These are phyloP conservation scores for Sequoiadendron giganteum DNA, from an alignment of 75 land plant species.

Conservation along the genomic window DNA sequence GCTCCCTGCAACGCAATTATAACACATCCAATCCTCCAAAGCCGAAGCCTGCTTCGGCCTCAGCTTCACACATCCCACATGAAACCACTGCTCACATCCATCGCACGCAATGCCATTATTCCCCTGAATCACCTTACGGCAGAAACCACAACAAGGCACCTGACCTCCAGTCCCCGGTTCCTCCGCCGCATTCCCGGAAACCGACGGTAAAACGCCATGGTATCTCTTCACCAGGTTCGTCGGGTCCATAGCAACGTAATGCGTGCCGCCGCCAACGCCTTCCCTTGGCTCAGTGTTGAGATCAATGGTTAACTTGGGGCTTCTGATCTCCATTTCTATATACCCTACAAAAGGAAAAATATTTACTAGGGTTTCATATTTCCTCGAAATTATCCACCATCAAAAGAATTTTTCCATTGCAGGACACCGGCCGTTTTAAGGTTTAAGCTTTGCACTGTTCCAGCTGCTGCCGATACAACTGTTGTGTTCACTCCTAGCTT, in stretches of 20 bases:
- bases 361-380: neutral
- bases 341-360: too few relatives aligned
- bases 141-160: conserved; percentile 26
- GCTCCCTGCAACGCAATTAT: conserved; percentile 34
- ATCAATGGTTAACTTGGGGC: conserved; percentile 15
- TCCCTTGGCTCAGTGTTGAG: conserved; percentile 3
- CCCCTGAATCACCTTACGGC: conserved; percentile 34
- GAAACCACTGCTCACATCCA: conserved; percentile 80
- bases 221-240: neutral
- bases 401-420: neutral
- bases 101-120: conserved; percentile 59
- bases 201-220: neutral
- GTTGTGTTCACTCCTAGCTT: neutral
- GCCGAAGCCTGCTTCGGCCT: conserved; percentile 19
- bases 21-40: conserved; percentile 67
- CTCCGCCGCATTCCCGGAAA: conserved; percentile 12
- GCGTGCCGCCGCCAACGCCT: neutral
- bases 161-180: conserved; percentile 17
- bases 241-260: conserved; percentile 1
- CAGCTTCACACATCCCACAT: conserved; percentile 54
- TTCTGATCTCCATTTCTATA: conserved; percentile 1
- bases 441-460: neutral
- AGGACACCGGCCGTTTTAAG: neutral
- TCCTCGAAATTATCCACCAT: neutral
- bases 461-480: neutral